Base-by-base conservation (phyloP, 2,329 filamentous ascomycete genomes). In the Stachybotrys chartarum region DNA sequence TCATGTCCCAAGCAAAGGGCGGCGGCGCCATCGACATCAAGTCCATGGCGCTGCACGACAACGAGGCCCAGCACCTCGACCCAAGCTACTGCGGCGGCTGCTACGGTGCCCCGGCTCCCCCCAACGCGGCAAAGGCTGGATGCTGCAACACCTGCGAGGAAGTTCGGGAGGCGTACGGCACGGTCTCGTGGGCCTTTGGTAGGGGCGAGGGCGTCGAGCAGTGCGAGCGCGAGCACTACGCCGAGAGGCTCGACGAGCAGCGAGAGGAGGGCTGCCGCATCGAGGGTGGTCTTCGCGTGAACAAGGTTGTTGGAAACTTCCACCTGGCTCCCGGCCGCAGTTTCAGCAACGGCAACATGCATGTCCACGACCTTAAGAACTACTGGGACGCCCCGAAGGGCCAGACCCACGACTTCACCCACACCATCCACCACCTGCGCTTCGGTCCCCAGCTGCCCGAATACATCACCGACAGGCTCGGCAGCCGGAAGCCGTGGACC, bases 281-380 rank as follows among this genome's bases (percentile, higher is more conserved):
- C 60, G 91, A 97, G 71, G 94, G 94, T 57, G 84, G 85, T 45
- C 83, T 99, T 63, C 89, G 90, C 51, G 95, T 99, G 62, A 99
- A 99, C 81, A 99, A 99, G 76, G 94, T 99, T 30, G 83, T 99
- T 54, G 94, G 94, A 55, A 99, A 99, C 78, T 99, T 99, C 81
- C 94, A 99, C 73, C 88, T 99, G 64, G 94, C 95, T 1, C 94
- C 94, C 1, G 94, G 94, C 64, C 90, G 93, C 73, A 93, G 88
- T 71, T 97, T 97, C 81, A 96, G 88, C 72, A 96, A 90, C 67
- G 91, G 91, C 62, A 96, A 96, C 76, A 88, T 97, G 84, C 94
- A 99, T 75, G 90, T 97, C 18, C 94, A 99, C 76, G 95, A 99
- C 68, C 79, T 99, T 60, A 91, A 96, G 72, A 96, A 94, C 77